Evolutionary conservation across 2,329 filamentous ascomycete genomes (phyloP).

Genomic region (Colletotrichum brevisporum): DNA sequence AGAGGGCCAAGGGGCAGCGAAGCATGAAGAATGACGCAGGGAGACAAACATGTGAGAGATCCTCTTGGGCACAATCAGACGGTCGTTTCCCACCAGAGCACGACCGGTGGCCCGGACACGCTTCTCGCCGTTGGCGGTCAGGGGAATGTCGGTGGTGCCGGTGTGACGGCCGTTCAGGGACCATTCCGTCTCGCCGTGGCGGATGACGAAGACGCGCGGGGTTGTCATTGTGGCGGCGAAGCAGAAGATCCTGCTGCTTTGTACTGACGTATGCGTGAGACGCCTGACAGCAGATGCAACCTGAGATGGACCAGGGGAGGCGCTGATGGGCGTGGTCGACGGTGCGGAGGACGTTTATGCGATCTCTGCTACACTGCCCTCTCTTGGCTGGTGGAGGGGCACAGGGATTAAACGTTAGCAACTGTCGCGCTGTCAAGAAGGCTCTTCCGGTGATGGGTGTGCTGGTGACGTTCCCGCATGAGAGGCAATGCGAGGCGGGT

Average conservation of each 20-base stretch:
- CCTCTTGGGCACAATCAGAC: conserved; percentile 86
- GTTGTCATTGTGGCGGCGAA: conserved; percentile 52
- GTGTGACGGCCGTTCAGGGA: conserved; percentile 90
- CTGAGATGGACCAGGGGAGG: conserved; percentile 3
- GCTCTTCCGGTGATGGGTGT: not conserved
- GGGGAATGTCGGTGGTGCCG: conserved; percentile 85
- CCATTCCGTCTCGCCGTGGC: conserved; percentile 97
- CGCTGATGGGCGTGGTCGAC: not conserved
- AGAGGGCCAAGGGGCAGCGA: too few relatives aligned
- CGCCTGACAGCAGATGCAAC: conserved; percentile 21
- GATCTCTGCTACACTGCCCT: conserved; percentile 11
- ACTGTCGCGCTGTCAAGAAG: not conserved
- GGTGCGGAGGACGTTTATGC: conserved; percentile 23
- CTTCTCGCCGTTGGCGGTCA: conserved; percentile 86
- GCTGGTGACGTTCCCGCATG: conserved; percentile 5
- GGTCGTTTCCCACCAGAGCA: conserved; percentile 86
- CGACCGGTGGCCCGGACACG: conserved; percentile 82
- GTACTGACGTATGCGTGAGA: not conserved
- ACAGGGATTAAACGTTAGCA: conserved; percentile 12
- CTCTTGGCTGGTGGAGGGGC: conserved; percentile 16
- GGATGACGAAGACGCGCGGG: conserved; percentile 84
- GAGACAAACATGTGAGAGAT: conserved; percentile 82
- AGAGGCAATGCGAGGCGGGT: not conserved
- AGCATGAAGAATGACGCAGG: not conserved
- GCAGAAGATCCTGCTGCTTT: not conserved